Conservation (phyloP, 108 stramenopile genomes). For the Aureococcus anophagefferens region DNA sequence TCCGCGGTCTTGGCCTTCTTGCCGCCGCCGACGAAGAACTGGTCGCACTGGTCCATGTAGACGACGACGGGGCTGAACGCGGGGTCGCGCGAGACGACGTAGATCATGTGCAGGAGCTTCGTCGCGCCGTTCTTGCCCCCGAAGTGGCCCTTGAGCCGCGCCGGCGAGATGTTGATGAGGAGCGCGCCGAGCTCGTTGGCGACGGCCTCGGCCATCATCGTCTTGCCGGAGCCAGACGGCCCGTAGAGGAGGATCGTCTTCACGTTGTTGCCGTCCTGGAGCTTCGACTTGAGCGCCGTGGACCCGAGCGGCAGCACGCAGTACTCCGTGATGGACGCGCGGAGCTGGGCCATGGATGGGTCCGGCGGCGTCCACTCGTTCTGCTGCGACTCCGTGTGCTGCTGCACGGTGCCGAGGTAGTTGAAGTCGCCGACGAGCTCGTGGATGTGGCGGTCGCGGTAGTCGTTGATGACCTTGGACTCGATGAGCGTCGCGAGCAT, state of each 20-base stretch:
- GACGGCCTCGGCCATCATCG: slow-evolving; percentile 62
- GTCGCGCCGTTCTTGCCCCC: slow-evolving; percentile 54
- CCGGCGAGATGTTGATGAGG: slow-evolving; percentile 61
- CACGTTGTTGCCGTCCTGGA: slow-evolving; percentile 33
- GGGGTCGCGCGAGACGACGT: slow-evolving; percentile 60
- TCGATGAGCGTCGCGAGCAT: slow-evolving; percentile 57
- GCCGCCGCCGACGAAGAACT: slow-evolving; percentile 50
- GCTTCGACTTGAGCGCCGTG: slow-evolving; percentile 24
- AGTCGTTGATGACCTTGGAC: slow-evolving; percentile 39
- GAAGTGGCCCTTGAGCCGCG: slow-evolving; percentile 44
- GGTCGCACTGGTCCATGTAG: slow-evolving; percentile 61
- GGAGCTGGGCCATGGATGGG: slow-evolving; percentile 59
- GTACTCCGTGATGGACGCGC: slow-evolving; percentile 56
- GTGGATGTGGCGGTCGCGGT: slow-evolving; percentile 12
- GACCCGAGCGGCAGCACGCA: slow-evolving; percentile 57
- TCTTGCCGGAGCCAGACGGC: slow-evolving; percentile 61
- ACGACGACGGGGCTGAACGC: slow-evolving; percentile 62
- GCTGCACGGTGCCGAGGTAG: slow-evolving; percentile 43
- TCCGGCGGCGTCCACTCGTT: slow-evolving; percentile 56
- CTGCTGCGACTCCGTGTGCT: slow-evolving; percentile 22
- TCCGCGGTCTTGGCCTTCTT: slow-evolving; percentile 35
- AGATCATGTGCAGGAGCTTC: slow-evolving; percentile 63
- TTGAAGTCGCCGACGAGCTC: slow-evolving; percentile 57
- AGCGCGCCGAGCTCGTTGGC: slow-evolving; percentile 66
- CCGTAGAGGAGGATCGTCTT: slow-evolving; percentile 64